Evolutionary conservation across 371 early-diverging fungal species (phyloP).

Genomic region (Lichtheimia ornata): DNA sequence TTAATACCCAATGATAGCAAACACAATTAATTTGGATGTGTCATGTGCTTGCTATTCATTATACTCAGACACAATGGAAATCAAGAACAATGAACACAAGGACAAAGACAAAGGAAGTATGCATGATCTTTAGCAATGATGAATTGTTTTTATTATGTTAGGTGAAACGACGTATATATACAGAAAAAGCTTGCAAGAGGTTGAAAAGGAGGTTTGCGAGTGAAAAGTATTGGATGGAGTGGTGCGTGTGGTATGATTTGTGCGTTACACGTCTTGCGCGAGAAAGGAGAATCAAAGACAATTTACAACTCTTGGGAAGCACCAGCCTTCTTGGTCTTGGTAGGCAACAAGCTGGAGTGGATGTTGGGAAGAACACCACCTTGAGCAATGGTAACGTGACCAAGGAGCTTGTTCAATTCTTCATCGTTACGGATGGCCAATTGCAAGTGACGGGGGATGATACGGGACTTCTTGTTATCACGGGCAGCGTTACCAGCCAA

Average conservation of each 20-base stretch:
- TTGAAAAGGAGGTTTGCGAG: no score
- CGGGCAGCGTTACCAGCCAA: conserved; percentile 95
- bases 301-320: conserved; percentile 52
- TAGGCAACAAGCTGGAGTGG: conserved; percentile 71
- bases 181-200: no score
- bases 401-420: conserved; percentile 94
- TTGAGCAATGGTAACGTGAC: conserved; percentile 86
- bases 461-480: conserved; percentile 95
- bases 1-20: no score
- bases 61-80: no score
- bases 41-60: no score
- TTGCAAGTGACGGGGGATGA: conserved; percentile 90
- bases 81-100: no score
- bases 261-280: not conserved
- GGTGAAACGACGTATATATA: no score
- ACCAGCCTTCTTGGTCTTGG: conserved; percentile 75
- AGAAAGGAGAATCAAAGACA: conserved; percentile 10
- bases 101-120: no score
- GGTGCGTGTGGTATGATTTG: not conserved
- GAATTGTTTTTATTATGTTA: no score
- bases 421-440: conserved; percentile 96
- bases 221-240: no score
- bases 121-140: no score
- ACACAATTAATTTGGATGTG: no score
- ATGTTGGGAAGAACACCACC: conserved; percentile 91